Conservation (phyloP, 768 basidiomycete genomes). For the Sutorius australiensis region DNA sequence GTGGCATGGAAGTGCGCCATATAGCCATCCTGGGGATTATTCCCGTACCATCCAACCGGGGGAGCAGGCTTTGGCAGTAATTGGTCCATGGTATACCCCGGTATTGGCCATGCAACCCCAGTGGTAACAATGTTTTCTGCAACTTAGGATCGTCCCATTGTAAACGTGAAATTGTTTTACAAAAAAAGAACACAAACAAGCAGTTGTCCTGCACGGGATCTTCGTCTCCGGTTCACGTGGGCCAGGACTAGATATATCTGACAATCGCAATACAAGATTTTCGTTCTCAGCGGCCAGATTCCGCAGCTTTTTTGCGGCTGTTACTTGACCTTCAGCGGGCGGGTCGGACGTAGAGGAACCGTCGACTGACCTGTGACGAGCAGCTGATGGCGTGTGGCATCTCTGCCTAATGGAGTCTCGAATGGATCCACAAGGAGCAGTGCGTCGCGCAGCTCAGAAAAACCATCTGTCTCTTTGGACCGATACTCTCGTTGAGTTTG, state of each 20-base stretch:
- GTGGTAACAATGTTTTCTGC: constrained; percentile 7
- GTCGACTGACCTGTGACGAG: constrained; percentile 22
- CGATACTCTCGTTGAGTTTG: constrained; percentile 31
- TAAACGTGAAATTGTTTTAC: neutral
- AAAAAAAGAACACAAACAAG: constrained; percentile 11
- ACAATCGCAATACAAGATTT: constrained; percentile 14
- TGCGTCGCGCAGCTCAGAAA: constrained; percentile 28
- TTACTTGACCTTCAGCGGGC: constrained; percentile 3
- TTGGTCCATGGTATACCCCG: constrained; percentile 2
- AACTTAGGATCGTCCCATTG: neutral
- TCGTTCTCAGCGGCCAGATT: constrained; percentile 24
- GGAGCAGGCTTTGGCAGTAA: constrained; percentile 3
- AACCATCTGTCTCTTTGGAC: constrained; percentile 30
- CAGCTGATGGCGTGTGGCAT: constrained; percentile 29
- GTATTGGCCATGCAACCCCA: constrained; percentile 5
- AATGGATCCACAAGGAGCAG: constrained; percentile 24
- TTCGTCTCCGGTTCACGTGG: neutral
- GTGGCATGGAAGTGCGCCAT: neutral
- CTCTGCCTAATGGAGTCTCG: constrained; percentile 22
- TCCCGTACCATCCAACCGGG: constrained; percentile 1
- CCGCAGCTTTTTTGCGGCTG: constrained; percentile 49
- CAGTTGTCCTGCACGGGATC: neutral
- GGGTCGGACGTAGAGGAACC: neutral
- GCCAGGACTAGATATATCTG: constrained; percentile 5
- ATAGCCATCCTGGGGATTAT: constrained; percentile 7